phyloP scores from a whole-genome alignment of 352 stramenopile genomes.

The Phytophthora cactorum region DNA sequence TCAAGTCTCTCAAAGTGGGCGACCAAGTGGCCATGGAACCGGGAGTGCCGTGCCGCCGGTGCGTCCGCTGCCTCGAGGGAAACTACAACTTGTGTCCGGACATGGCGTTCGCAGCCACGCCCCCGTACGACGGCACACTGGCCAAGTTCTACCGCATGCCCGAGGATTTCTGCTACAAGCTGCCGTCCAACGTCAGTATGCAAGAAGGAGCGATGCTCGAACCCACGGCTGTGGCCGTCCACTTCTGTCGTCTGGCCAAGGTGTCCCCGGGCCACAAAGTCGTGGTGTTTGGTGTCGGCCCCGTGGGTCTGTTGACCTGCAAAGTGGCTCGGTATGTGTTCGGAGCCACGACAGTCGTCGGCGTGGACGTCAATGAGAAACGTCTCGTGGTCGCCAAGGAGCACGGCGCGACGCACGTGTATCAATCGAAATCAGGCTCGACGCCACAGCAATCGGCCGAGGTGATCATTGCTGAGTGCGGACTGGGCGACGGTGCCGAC shows the following conservation, averaged over 20 bases:
- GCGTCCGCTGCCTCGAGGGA: slow-evolving; percentile 27
- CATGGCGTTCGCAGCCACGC: slow-evolving; percentile 36
- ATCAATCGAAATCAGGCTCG: slow-evolving; percentile 2
- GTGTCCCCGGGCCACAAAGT: slow-evolving; percentile 33
- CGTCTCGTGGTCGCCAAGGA: slow-evolving; percentile 29
- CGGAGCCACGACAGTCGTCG: slow-evolving; percentile 33
- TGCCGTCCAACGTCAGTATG: slow-evolving; percentile 29
- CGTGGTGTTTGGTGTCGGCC: slow-evolving; percentile 37
- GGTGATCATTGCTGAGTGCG: slow-evolving; percentile 24
- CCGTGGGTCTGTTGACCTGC: slow-evolving; percentile 36
- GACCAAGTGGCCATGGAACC: slow-evolving; percentile 39
- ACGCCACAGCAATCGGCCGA: slow-evolving; percentile 26
- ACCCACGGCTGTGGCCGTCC: slow-evolving; percentile 33
- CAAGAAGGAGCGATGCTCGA: slow-evolving; percentile 35
- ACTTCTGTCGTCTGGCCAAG: slow-evolving; percentile 39
- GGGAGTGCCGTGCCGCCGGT: slow-evolving; percentile 29
- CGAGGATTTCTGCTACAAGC: slow-evolving; percentile 39
- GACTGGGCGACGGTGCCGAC: slow-evolving; percentile 32
- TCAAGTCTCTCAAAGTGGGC: slow-evolving; percentile 30
- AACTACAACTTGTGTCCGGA: slow-evolving; percentile 35
- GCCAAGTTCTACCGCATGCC: slow-evolving; percentile 38
- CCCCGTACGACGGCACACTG: slow-evolving; percentile 31
- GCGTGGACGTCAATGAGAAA: slow-evolving; percentile 34
- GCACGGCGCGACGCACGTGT: slow-evolving; percentile 37
- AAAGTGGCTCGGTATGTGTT: slow-evolving; percentile 37